Conservation (phyloP, 306 rosid genomes). For the Inga laurina region DNA sequence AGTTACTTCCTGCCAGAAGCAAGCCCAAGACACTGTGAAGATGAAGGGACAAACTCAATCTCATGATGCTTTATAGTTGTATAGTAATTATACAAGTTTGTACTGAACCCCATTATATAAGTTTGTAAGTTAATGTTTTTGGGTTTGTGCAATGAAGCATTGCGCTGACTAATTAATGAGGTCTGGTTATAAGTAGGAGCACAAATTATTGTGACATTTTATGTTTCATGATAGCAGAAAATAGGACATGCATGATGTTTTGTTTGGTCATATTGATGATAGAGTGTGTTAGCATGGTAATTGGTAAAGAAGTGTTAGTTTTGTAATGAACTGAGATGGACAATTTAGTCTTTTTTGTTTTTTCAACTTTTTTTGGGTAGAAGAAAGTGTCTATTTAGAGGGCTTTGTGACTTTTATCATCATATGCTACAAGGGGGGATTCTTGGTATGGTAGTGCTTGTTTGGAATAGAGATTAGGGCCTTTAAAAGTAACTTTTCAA, state of each 20-base stretch:
- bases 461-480: too few relatives aligned
- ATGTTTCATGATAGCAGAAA: background rate
- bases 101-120: conserved; percentile 16
- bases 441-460: too few relatives aligned
- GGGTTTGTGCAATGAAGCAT: conserved; percentile 29
- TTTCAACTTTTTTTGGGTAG: too few relatives aligned
- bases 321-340: background rate
- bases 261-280: background rate
- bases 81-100: conserved; percentile 33
- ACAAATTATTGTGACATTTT: background rate
- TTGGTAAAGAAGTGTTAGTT: background rate
- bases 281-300: background rate
- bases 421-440: too few relatives aligned
- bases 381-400: too few relatives aligned
- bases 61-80: conserved; percentile 1
- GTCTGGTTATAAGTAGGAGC: background rate
- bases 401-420: too few relatives aligned
- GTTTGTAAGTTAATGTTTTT: conserved; percentile 17
- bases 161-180: conserved; percentile 26
- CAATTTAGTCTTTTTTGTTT: background rate
- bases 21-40: conserved; percentile 19
- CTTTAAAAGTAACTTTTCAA: too few relatives aligned
- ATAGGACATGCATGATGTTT: background rate
- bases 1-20: conserved; percentile 24
- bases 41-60: background rate